Evolutionary conservation across 495 filamentous ascomycete genomes (phyloP).

Genomic region (Penicillium fimorum): DNA sequence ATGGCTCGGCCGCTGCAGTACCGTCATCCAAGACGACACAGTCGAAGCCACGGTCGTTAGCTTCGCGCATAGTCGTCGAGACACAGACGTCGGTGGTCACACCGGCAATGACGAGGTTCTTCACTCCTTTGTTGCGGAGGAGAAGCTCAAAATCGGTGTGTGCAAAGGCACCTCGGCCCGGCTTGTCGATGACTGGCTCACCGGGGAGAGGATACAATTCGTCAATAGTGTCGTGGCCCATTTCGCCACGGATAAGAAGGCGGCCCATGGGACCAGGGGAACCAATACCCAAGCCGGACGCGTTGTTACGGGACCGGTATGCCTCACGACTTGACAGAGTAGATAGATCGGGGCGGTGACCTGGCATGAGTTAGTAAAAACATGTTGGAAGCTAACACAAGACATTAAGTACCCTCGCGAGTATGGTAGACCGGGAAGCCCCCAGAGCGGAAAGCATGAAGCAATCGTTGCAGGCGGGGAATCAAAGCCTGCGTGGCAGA

Average conservation of each 20-base stretch:
- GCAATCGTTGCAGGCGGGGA: conserved; percentile 51
- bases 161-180: conserved; percentile 63
- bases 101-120: conserved; percentile 63
- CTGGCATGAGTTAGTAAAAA: conserved; percentile 31
- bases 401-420: conserved; percentile 48
- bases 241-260: conserved; percentile 62
- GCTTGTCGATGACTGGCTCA: conserved; percentile 68
- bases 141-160: conserved; percentile 63
- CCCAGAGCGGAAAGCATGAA: conserved; percentile 55
- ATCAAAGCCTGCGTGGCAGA: conserved; percentile 52
- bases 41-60: conserved; percentile 72
- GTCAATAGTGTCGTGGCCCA: conserved; percentile 60
- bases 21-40: conserved; percentile 59
- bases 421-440: conserved; percentile 66
- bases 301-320: conserved; percentile 54
- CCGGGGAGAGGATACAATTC: conserved; percentile 55
- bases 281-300: conserved; percentile 57
- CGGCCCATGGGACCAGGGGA: conserved; percentile 60
- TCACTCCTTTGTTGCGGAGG: conserved; percentile 61
- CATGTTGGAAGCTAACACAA: background rate
- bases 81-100: conserved; percentile 74
- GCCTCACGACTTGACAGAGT: conserved; percentile 57
- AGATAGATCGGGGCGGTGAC: conserved; percentile 62
- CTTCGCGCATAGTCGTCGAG: conserved; percentile 66
- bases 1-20: conserved; percentile 49